Evolutionary conservation across 192 early-diverging fungal species (phyloP), one percentile per base, ranked within the genome.

Genomic region (Coemansia sp.): DNA sequence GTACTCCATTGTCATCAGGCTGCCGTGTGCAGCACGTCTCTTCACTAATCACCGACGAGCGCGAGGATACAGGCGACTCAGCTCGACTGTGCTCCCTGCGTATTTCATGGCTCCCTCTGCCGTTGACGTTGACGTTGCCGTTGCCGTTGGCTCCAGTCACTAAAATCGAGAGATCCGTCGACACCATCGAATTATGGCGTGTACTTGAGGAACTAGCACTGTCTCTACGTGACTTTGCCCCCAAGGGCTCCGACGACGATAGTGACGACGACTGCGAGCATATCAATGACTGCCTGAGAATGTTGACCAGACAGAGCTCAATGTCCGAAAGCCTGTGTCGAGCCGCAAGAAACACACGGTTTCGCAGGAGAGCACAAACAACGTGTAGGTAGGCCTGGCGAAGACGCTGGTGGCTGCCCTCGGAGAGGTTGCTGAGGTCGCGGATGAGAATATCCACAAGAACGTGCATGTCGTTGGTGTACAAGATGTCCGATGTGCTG

Each of bases 401-500:
- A 22, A 91, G 84, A 14, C 57, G 57, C 78, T 85, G 65, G 56
- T 89, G 89, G 58, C 86, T 70, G 45, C 88, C 86, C 10, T 90
- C 88, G 7, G 89, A 86, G 17, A 96, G 74, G 68, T 94, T 84
- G 70, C 88, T 84, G 13, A 93, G 74, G 74, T 96, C 94, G 58
- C 96, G 85, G 22, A 98, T 82, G 1, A 93, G 81, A 4, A 96
- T 90, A 72, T 98, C 96, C 10, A 95, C 84, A 25, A 96, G 84
- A 6, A 96, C 92, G 46, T 85, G 85, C 53, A 96, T 83, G 72
- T 98, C 96, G 66, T 98, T 98, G 13, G 96, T 94, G 70, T 96
- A 98, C 71, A 96, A 90, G 45, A 93, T 89, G n/a, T 87, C 84
- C 22, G 70, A 69, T 2, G 91, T 87, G 39, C 71, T 72, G 4